Conservation (phyloP, 768 basidiomycete species). For the Leccinum variicolor region DNA sequence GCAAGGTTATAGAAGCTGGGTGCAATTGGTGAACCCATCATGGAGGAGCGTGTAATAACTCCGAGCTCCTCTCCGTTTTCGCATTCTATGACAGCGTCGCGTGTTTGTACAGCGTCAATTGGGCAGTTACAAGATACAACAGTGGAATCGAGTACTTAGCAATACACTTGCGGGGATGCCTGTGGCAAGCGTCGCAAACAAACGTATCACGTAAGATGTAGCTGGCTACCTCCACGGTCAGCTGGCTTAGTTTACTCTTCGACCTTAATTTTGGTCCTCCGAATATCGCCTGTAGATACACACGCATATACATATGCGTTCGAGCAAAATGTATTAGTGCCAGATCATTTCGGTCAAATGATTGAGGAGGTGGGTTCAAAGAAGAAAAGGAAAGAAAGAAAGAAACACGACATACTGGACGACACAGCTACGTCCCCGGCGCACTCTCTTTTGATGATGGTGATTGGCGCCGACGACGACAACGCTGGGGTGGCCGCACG, state of each 20-base stretch:
- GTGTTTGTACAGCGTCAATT: background rate
- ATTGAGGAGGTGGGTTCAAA: too few species aligned
- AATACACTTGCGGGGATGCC: background rate
- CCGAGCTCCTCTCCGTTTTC: too few species aligned
- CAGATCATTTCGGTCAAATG: too few species aligned
- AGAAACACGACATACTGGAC: background rate
- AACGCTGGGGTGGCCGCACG: background rate
- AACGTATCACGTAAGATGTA: background rate
- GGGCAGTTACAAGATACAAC: background rate
- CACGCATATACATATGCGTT: background rate
- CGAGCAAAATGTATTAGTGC: background rate
- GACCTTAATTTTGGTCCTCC: conserved; percentile 4
- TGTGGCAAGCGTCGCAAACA: background rate
- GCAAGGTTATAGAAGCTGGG: too few species aligned
- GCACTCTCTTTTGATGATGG: conserved; percentile 10
- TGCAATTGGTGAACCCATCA: too few species aligned
- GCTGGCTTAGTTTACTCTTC: conserved; percentile 8
- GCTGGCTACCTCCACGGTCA: too few species aligned
- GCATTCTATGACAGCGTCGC: background rate
- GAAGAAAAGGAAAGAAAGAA: background rate
- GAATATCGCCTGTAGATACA: background rate
- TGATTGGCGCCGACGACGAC: too few species aligned
- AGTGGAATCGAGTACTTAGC: background rate
- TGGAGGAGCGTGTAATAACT: too few species aligned
- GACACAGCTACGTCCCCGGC: conserved; percentile 1